Base-by-base conservation (phyloP, 495 filamentous ascomycete genomes). In the Geopyxis carbonaria region DNA sequence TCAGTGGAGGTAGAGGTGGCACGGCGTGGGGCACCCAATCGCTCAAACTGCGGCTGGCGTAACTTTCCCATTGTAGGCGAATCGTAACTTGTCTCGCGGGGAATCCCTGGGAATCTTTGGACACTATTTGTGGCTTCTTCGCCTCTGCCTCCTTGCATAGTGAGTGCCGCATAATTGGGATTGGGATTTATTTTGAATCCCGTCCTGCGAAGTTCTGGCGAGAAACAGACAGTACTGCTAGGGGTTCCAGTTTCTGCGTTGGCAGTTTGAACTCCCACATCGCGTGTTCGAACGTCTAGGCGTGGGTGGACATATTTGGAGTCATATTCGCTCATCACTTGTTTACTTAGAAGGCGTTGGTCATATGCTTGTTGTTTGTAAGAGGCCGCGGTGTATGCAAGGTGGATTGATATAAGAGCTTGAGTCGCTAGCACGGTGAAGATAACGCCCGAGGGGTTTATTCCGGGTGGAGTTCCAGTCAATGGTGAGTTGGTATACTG, bases 271-370 rank as follows among this genome's bases (percentile, higher is more conserved):
- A 56, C 45, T 5, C 45, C 57, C 4, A 89, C 85, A 54, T 95
- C 83, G 45, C 89, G 72, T 50, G 80, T 76, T 13, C 78, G 66
- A 7, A 72, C 75, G 42, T 87, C 78, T 6, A 91, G 70, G n/a
- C 75, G 67, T 7, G 91, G 89, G 55, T 91, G 82, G 2, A 97
- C 89, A 45, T 72, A 93, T 65, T 95, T 95, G 33, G 73, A 79
- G 58, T 97, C 82, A 59, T 97, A 97, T 61, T 97, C 89, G 54
- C 83, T 74, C 62, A 94, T 61, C 5, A 97, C 86, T 57, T 93
- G 82, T 45, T 78, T 85, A 36, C 89, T 79, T 36, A 95, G 79
- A 20, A 95, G 61, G 0, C 73, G 66, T 1, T 70, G 67, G 57
- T 97, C 89, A 52, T 86, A 92, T 30, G 72, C 67, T 50, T 95